Percentiles rank a stretch among this genome's conserved stretches.
phyloP scores from a whole-genome alignment of 139 green algal species.

The Bryopsis sp. region DNA sequence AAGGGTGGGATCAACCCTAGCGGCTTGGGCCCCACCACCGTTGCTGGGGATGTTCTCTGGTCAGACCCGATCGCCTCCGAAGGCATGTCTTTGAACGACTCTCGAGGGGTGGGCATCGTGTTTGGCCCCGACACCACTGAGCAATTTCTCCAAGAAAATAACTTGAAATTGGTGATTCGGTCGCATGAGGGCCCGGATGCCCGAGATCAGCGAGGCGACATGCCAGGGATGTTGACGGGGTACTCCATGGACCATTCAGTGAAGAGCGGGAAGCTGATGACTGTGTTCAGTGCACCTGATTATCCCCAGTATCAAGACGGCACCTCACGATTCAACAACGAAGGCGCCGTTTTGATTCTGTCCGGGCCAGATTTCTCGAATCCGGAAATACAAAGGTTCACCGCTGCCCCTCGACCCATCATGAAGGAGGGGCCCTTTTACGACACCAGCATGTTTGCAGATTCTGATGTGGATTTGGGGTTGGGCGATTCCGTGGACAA shows the following conservation, averaged over 20 bases:
- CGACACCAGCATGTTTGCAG: not conserved
- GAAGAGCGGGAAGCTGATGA: constrained; percentile 73
- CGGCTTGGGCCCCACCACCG: not conserved
- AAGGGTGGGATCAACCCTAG: constrained; percentile 12
- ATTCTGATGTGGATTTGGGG: constrained; percentile 10
- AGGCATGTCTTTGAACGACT: constrained; percentile 64
- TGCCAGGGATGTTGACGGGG: constrained; percentile 57
- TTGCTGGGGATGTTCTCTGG: constrained; percentile 90
- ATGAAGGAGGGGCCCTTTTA: not conserved
- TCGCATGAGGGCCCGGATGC: constrained; percentile 96
- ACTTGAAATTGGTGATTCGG: constrained; percentile 90
- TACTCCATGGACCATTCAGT: constrained; percentile 75
- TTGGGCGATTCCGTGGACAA: too few species aligned
- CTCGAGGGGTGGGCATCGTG: constrained; percentile 74
- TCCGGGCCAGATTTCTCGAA: constrained; percentile 34
- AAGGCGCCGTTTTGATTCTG: constrained; percentile 61
- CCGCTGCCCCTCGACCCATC: constrained; percentile 49
- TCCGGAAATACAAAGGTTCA: constrained; percentile 47
- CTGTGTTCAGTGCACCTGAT: constrained; percentile 94
- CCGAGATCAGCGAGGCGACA: constrained; percentile 52
- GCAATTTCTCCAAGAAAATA: constrained; percentile 95
- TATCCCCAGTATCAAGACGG: constrained; percentile 21
- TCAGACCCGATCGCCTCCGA: constrained; percentile 61
- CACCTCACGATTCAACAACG: constrained; percentile 44
- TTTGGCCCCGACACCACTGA: constrained; percentile 83